Conservation (phyloP, 2,329 filamentous ascomycete species). For the Sclerotinia sclerotiorum region DNA sequence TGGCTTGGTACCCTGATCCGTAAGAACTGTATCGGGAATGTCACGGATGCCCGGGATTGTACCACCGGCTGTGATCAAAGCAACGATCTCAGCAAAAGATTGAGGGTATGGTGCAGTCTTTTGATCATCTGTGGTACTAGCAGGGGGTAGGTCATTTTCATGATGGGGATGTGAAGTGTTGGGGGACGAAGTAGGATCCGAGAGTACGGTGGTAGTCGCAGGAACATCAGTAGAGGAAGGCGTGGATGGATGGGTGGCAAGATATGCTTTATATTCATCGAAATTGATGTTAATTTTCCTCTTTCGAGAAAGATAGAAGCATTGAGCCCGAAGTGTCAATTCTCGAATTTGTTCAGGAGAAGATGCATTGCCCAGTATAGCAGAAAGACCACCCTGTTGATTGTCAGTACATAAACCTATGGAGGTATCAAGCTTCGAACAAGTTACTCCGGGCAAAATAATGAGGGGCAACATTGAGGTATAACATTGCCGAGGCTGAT, state of each 20-base stretch:
- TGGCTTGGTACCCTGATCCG: constrained; percentile 58
- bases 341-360: constrained; percentile 54
- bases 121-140: constrained; percentile 10
- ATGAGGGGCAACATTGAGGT: background rate
- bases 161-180: constrained; percentile 2
- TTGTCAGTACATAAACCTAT: background rate
- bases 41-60: constrained; percentile 85
- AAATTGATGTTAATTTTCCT: constrained; percentile 60
- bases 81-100: constrained; percentile 81
- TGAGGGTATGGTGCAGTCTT: constrained; percentile 71
- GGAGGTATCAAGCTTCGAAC: background rate
- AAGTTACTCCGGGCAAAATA: background rate
- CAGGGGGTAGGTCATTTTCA: constrained; percentile 23
- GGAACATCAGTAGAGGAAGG: constrained; percentile 23
- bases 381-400: constrained; percentile 56
- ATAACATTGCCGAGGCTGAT: constrained; percentile 29
- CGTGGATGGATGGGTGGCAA: constrained; percentile 27
- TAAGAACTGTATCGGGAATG: constrained; percentile 76
- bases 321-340: constrained; percentile 64
- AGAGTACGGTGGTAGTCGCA: constrained; percentile 9
- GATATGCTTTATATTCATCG: constrained; percentile 65
- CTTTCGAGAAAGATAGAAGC: constrained; percentile 62
- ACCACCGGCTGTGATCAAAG: constrained; percentile 77
- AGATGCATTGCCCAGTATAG: constrained; percentile 61
- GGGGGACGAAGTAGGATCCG: constrained; percentile 1